phyloP scores from a whole-genome alignment of 2,329 filamentous ascomycete species.

The Fonsecaea monophora region DNA sequence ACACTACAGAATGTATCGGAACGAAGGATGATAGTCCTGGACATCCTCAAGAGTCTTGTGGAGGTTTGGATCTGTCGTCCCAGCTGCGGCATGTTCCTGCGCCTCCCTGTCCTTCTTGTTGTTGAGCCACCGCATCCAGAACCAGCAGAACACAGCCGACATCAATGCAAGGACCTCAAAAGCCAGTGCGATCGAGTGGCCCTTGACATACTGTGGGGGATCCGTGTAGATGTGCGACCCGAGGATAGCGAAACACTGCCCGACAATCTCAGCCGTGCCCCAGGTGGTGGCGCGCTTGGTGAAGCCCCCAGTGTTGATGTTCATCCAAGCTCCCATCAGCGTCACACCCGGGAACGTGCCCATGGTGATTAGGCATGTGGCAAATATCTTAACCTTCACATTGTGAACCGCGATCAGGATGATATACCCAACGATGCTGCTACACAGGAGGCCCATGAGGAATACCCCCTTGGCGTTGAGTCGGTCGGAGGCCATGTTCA shows the following conservation, averaged over 20 bases:
- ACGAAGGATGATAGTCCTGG: constrained; percentile 5
- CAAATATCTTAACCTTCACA: constrained; percentile 15
- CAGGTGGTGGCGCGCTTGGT: constrained; percentile 27
- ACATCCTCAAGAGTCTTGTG: constrained; percentile 1
- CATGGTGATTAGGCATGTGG: constrained; percentile 18
- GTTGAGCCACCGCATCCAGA: constrained; percentile 9
- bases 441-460: constrained; percentile 11
- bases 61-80: not conserved
- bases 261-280: constrained; percentile 21
- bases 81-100: not conserved
- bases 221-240: constrained; percentile 23
- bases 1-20: constrained; percentile 11
- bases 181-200: constrained; percentile 22
- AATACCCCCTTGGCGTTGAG: constrained; percentile 14
- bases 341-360: constrained; percentile 20
- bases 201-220: constrained; percentile 27
- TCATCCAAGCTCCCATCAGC: constrained; percentile 17
- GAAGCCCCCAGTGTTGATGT: constrained; percentile 24
- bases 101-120: not conserved
- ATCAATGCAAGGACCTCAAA: constrained; percentile 4
- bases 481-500: constrained; percentile 20
- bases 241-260: constrained; percentile 19
- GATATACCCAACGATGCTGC: not conserved
- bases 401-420: constrained; percentile 11
- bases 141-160: not conserved